Conservation (phyloP, 345 rosid species). For the Eucalyptus sp. region DNA sequence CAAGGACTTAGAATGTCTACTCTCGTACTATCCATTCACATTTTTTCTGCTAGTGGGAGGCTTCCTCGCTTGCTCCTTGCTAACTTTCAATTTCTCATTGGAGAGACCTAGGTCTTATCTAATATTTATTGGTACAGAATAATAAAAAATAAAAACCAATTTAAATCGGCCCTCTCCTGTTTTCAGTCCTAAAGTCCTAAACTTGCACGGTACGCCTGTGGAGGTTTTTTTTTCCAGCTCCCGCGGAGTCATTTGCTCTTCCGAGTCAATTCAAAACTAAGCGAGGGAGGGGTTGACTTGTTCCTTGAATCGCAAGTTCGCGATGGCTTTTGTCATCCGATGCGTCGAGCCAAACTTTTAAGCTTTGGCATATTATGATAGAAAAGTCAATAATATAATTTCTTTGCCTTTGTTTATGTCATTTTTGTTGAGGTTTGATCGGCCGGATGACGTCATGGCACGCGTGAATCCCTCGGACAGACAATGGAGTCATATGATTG, state of each 20-base stretch:
- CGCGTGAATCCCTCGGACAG: background rate
- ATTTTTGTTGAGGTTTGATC: background rate
- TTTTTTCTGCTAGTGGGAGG: background rate
- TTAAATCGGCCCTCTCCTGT: too few relatives aligned
- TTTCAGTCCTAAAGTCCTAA: background rate
- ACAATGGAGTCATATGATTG: background rate
- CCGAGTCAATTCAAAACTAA: background rate
- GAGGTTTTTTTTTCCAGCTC: background rate
- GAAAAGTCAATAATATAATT: background rate
- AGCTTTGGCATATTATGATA: background rate
- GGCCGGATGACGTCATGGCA: background rate
- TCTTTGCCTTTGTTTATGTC: background rate
- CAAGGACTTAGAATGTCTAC: background rate
- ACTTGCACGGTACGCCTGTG: background rate
- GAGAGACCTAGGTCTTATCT: background rate
- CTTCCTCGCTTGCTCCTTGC: background rate
- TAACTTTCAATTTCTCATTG: background rate
- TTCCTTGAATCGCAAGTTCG: background rate
- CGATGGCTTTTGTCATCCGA: background rate
- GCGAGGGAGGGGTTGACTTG: background rate
- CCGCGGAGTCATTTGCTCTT: background rate
- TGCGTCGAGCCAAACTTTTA: background rate
- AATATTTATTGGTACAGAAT: background rate
- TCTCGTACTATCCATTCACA: background rate
- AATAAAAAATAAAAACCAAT: background rate